A percentile compares a stretch with the other conserved stretches of the same genome.
phyloP scores from a whole-genome alignment of 2,329 filamentous ascomycete species.

The Lanzia echinophila region DNA sequence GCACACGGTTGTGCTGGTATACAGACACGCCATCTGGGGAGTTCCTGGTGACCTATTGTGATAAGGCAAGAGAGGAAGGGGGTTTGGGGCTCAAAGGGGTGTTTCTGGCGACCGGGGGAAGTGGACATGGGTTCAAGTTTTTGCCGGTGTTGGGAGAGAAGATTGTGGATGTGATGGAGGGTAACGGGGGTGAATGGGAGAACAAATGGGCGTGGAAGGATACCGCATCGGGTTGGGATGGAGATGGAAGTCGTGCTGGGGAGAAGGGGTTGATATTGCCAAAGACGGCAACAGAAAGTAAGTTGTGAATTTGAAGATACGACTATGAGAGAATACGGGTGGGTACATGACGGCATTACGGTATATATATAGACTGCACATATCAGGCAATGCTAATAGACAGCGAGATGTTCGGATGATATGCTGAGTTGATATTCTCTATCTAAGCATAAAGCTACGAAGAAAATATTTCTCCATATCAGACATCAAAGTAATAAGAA shows the following conservation, averaged over 20 bases:
- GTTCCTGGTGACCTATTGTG: constrained; percentile 49
- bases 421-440: background rate
- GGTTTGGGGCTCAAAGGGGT: constrained; percentile 41
- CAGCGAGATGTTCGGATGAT: background rate
- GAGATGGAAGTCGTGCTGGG: constrained; percentile 29
- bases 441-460: background rate
- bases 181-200: constrained; percentile 36
- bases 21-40: constrained; percentile 58
- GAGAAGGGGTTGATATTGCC: constrained; percentile 21
- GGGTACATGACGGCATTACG: background rate
- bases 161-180: constrained; percentile 36
- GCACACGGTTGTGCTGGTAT: constrained; percentile 56
- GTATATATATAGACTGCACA: too few relatives aligned
- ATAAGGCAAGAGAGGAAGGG: background rate
- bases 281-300: background rate
- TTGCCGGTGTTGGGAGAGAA: constrained; percentile 41
- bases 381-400: too few relatives aligned
- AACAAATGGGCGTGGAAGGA: constrained; percentile 48
- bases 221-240: constrained; percentile 20
- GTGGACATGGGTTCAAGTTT: constrained; percentile 46
- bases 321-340: background rate
- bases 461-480: background rate
- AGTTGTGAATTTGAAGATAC: background rate
- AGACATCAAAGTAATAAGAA: background rate
- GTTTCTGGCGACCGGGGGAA: constrained; percentile 43